phyloP scores from a whole-genome alignment of 2,329 filamentous ascomycete species.

The Nemania abortiva region DNA sequence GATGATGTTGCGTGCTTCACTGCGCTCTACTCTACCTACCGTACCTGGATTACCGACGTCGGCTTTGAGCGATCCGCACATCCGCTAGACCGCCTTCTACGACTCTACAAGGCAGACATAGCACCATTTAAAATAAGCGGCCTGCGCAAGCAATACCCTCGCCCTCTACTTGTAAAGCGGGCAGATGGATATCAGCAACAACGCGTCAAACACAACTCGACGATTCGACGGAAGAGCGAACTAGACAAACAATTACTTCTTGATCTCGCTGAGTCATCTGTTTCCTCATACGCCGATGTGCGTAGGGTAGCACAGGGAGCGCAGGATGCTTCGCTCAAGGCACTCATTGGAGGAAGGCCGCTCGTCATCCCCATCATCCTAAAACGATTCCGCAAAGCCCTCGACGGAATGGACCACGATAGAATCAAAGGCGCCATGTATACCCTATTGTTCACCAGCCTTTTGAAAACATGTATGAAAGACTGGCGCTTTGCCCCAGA shows the following conservation, averaged over 20 bases:
- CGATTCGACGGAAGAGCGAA: constrained; percentile 87
- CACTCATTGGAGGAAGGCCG: constrained; percentile 86
- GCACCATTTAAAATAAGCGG: constrained; percentile 95
- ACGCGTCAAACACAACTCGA: constrained; percentile 92
- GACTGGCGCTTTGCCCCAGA: constrained; percentile 96
- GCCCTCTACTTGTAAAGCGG: constrained; percentile 89
- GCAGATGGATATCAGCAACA: constrained; percentile 96
- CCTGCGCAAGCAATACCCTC: constrained; percentile 89
- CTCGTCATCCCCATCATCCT: constrained; percentile 92
- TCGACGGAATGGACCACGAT: constrained; percentile 85
- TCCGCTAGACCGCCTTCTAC: constrained; percentile 86
- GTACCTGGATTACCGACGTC: constrained; percentile 97
- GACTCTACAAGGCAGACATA: constrained; percentile 87
- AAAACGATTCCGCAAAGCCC: constrained; percentile 79
- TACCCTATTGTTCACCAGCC: constrained; percentile 86
- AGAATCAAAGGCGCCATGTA: constrained; percentile 96
- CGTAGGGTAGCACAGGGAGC: constrained; percentile 93
- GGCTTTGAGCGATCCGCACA: constrained; percentile 96
- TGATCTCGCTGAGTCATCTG: constrained; percentile 88
- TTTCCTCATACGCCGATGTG: constrained; percentile 94
- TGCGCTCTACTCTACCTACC: constrained; percentile 89
- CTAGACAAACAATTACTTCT: constrained; percentile 87
- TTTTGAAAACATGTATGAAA: constrained; percentile 86
- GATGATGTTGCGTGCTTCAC: constrained; percentile 98
- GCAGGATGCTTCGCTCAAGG: constrained; percentile 92